These are phyloP conservation scores for Fusarium mangiferae DNA, from an alignment of 2,329 filamentous ascomycete genomes.

Conservation along the genomic window DNA sequence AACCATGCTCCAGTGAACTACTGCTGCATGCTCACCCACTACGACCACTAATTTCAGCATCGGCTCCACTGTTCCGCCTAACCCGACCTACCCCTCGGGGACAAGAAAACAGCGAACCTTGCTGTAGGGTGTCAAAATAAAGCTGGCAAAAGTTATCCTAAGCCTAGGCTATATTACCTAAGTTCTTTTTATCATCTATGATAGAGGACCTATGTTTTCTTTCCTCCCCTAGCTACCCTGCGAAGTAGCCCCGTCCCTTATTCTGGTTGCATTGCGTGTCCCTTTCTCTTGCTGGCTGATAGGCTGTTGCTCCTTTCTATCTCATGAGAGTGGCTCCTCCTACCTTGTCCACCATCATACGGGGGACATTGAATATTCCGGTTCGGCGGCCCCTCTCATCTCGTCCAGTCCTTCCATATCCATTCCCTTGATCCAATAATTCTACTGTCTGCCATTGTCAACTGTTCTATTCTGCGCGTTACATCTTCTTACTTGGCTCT, in stretches of 20 bases:
- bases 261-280: slow-evolving; percentile 42
- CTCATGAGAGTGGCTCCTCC: slow-evolving; percentile 38
- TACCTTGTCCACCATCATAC: slow-evolving; percentile 30
- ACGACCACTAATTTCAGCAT: slow-evolving; percentile 35
- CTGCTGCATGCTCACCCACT: slow-evolving; percentile 24
- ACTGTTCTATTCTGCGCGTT: slow-evolving; percentile 8
- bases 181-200: no score
- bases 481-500: slow-evolving; percentile 10
- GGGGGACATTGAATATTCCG: slow-evolving; percentile 42
- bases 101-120: no score
- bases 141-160: no score
- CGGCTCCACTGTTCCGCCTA: slow-evolving; percentile 19
- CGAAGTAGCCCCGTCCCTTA: slow-evolving; percentile 17
- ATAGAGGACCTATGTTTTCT: no score
- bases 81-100: neutral
- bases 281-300: slow-evolving; percentile 33
- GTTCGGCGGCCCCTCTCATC: slow-evolving; percentile 36
- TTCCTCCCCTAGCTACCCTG: neutral
- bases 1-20: slow-evolving; percentile 35
- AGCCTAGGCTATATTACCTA: no score
- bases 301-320: slow-evolving; percentile 28
- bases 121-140: no score
- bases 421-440: slow-evolving; percentile 24
- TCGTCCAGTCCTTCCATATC: slow-evolving; percentile 35
- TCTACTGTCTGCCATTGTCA: slow-evolving; percentile 8